phyloP scores from a whole-genome alignment of 2,329 filamentous ascomycete genomes.

The Samsoniella hepiali region DNA sequence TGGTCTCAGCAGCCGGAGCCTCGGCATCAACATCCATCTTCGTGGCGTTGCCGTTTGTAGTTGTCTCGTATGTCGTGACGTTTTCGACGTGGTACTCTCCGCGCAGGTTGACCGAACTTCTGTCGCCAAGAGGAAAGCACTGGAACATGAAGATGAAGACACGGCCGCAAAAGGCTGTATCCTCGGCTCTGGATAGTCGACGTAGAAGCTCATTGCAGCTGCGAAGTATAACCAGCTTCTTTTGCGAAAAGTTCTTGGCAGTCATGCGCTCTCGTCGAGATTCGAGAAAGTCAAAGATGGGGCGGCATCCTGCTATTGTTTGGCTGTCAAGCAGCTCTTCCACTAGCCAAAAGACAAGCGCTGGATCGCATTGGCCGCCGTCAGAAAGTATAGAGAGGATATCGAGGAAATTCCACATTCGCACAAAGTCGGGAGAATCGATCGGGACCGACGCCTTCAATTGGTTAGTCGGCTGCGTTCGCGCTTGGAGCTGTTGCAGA shows the following conservation, averaged over 20 bases:
- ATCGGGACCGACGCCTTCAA: conserved; percentile 70
- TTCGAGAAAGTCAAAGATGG: conserved; percentile 91
- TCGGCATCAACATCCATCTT: conserved; percentile 65
- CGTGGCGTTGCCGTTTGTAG: conserved; percentile 32
- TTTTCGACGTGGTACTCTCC: conserved; percentile 97
- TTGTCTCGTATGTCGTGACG: conserved; percentile 71
- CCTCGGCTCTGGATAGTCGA: conserved; percentile 88
- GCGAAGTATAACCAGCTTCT: conserved; percentile 84
- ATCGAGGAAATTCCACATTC: conserved; percentile 91
- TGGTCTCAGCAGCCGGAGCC: conserved; percentile 32
- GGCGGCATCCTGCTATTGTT: conserved; percentile 85
- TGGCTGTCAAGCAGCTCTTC: conserved; percentile 96
- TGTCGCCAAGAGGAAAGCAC: conserved; percentile 92
- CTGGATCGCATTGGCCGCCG: conserved; percentile 71
- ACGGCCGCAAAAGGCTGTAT: conserved; percentile 93
- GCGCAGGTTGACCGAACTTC: conserved; percentile 92
- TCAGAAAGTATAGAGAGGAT: conserved; percentile 87
- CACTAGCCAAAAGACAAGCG: conserved; percentile 82
- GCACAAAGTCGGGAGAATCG: conserved; percentile 71
- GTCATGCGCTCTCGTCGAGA: conserved; percentile 87
- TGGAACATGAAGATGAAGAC: conserved; percentile 99
- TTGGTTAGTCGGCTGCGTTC: conserved; percentile 31
- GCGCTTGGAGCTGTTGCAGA: conserved; percentile 16
- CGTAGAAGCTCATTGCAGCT: conserved; percentile 95
- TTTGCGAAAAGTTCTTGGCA: conserved; percentile 74